Conservation (phyloP, 192 early-diverging fungal genomes). For the Coemansia sp. region DNA sequence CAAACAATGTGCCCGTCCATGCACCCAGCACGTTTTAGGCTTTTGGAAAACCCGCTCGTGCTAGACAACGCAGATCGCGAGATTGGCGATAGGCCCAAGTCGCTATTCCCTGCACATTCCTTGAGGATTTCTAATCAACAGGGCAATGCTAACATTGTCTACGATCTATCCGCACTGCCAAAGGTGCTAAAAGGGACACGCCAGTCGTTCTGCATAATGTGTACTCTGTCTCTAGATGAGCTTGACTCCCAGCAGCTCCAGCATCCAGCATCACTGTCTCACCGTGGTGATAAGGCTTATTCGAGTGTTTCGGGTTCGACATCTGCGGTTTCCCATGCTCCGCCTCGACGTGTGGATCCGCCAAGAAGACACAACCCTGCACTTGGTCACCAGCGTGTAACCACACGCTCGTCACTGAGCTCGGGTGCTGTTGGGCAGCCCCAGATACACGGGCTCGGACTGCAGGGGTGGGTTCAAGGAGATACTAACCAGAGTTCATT, state of each 20-base stretch:
- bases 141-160: constrained; percentile 24
- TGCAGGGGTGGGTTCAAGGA: constrained; percentile 35
- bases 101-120: constrained; percentile 44
- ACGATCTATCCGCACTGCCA: constrained; percentile 45
- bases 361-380: constrained; percentile 28
- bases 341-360: constrained; percentile 33
- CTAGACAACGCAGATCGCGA: constrained; percentile 21
- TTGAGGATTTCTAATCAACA: constrained; percentile 19
- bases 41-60: constrained; percentile 51
- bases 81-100: constrained; percentile 23
- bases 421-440: constrained; percentile 10
- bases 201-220: constrained; percentile 56
- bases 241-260: background rate
- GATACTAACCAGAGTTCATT: constrained; percentile 7
- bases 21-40: constrained; percentile 43
- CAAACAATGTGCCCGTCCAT: constrained; percentile 47
- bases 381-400: constrained; percentile 27
- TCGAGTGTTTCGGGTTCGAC: background rate
- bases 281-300: constrained; percentile 5
- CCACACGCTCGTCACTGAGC: constrained; percentile 21
- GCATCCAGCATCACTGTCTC: constrained; percentile 2
- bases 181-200: constrained; percentile 49
- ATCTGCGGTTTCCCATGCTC: constrained; percentile 4
- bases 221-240: constrained; percentile 36
- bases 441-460: constrained; percentile 36